Conservation (phyloP, 2,329 filamentous ascomycete species). For the Botryotinia convoluta region DNA sequence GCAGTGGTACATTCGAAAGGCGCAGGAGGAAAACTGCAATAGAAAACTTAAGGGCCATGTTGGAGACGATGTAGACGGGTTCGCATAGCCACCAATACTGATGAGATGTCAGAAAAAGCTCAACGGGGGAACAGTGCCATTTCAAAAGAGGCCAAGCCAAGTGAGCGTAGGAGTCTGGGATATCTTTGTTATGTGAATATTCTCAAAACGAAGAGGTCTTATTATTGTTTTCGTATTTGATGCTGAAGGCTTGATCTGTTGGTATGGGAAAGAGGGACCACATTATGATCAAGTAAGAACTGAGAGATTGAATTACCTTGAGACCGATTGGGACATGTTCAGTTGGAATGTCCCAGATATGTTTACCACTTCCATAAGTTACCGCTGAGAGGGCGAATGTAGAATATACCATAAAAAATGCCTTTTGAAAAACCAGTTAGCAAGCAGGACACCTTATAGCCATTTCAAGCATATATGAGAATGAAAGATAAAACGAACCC, state of each 20-base stretch:
- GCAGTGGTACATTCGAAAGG: slow-evolving; percentile 37
- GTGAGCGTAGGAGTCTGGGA: neutral
- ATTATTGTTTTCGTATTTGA: neutral
- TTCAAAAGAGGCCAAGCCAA: neutral
- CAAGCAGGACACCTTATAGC: neutral
- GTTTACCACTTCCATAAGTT: slow-evolving; percentile 35
- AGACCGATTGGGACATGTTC: slow-evolving; percentile 34
- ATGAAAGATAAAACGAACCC: neutral
- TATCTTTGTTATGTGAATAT: neutral
- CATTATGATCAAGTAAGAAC: neutral
- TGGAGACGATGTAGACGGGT: slow-evolving; percentile 42
- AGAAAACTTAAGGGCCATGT: slow-evolving; percentile 42
- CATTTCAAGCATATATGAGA: neutral
- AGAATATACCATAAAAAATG: slow-evolving; percentile 30
- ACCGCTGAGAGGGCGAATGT: slow-evolving; percentile 31
- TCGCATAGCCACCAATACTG: slow-evolving; percentile 43
- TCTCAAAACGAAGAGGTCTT: no score
- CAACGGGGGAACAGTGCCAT: neutral
- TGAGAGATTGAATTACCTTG: slow-evolving; percentile 27
- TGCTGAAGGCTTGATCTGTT: neutral
- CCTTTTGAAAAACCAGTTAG: slow-evolving; percentile 22
- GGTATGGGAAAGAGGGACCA: neutral
- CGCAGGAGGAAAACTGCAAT: slow-evolving; percentile 44
- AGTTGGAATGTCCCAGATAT: slow-evolving; percentile 26
- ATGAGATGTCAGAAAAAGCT: neutral